Evolutionary conservation across 2,329 filamentous ascomycete species (phyloP).

Genomic region (Karstenula rhodostoma): DNA sequence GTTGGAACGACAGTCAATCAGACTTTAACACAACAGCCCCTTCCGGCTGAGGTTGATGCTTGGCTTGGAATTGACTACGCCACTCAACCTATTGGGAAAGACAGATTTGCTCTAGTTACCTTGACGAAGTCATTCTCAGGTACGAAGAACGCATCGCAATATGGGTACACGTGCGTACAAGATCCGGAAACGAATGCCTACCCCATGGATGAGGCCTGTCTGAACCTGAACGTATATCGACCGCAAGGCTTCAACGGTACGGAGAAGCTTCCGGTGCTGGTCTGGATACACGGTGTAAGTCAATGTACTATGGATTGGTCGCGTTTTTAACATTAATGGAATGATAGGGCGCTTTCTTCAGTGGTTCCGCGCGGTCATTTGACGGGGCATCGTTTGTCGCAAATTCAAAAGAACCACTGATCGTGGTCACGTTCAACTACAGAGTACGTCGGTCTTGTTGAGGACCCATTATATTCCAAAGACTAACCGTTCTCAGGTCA

Average conservation of each 20-base stretch:
- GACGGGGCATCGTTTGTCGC: constrained; percentile 38
- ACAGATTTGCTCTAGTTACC: constrained; percentile 50
- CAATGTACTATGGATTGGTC: constrained; percentile 5
- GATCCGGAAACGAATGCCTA: constrained; percentile 47
- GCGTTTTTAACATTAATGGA: not conserved
- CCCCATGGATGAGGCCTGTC: constrained; percentile 32
- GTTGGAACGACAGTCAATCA: constrained; percentile 46
- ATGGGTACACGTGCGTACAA: constrained; percentile 54
- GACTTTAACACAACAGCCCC: constrained; percentile 46
- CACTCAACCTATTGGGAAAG: constrained; percentile 45
- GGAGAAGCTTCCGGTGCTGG: constrained; percentile 35
- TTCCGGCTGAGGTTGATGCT: constrained; percentile 51
- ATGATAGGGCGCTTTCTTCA: constrained; percentile 27
- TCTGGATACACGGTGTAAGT: constrained; percentile 41
- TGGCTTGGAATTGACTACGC: constrained; percentile 60
- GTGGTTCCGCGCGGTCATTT: constrained; percentile 34
- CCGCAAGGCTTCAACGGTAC: constrained; percentile 23
- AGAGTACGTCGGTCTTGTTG: constrained; percentile 22
- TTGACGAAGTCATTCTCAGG: constrained; percentile 51
- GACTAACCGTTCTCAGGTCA: constrained; percentile 18
- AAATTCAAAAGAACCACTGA: constrained; percentile 31
- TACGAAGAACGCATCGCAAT: constrained; percentile 45
- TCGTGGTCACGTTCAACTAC: constrained; percentile 41
- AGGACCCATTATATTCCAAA: not conserved
- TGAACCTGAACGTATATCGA: constrained; percentile 39